A percentile compares a stretch with the other conserved stretches of the same genome.
Evolutionary conservation across 2,329 filamentous ascomycete species (phyloP).

Genomic region (Rugonectria rugulosa): DNA sequence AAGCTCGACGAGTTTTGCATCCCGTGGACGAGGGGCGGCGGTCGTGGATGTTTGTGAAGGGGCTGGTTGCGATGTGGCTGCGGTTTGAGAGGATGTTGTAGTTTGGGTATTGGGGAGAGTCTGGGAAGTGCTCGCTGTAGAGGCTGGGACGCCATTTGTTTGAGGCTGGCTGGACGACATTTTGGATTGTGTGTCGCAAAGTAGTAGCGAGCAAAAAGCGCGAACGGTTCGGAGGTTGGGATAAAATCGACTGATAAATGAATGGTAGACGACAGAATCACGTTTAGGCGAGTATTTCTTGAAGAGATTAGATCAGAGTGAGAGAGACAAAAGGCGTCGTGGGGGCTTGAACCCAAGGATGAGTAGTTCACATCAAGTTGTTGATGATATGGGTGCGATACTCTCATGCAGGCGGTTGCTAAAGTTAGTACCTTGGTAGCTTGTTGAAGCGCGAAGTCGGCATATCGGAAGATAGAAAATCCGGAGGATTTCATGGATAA

Average conservation of each 20-base stretch:
- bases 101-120: slow-evolving; percentile 38
- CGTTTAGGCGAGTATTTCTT: no score
- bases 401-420: no score
- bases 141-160: slow-evolving; percentile 59
- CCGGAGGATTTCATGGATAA: slow-evolving; percentile 17
- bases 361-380: neutral
- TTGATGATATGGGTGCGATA: no score
- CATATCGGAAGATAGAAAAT: slow-evolving; percentile 29
- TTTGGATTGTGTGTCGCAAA: slow-evolving; percentile 10
- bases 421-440: no score
- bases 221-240: neutral
- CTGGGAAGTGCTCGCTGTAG: slow-evolving; percentile 45
- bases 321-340: no score
- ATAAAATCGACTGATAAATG: no score
- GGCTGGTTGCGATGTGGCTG: slow-evolving; percentile 39
- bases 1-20: slow-evolving; percentile 80
- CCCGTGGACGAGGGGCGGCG: slow-evolving; percentile 70
- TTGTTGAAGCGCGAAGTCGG: slow-evolving; percentile 10
- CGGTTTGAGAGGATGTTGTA: slow-evolving; percentile 46
- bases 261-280: no score
- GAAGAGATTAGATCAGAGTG: no score
- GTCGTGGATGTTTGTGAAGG: slow-evolving; percentile 44
- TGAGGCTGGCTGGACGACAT: slow-evolving; percentile 55
- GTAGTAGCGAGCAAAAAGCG: neutral
- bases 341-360: no score